These are phyloP conservation scores for Zygnema cylindricum DNA, from an alignment of 139 green algal species.

Conservation along the genomic window DNA sequence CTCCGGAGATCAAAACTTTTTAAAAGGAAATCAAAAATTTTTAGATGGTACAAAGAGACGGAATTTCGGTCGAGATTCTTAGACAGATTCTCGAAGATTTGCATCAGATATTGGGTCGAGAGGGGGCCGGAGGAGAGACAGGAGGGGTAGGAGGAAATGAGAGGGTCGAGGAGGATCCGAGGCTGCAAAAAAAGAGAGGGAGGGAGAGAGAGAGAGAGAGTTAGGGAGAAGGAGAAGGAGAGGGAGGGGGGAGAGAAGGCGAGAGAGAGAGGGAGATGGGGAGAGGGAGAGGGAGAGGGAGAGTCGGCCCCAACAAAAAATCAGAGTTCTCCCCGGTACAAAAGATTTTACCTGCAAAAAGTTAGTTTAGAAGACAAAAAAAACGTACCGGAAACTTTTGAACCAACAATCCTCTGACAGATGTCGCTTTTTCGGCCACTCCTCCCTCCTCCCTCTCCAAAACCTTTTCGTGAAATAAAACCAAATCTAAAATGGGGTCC, in stretches of 20 bases:
- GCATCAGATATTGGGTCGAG: slow-evolving; percentile 8
- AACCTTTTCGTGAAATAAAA: slow-evolving; percentile 14
- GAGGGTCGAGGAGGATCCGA: slow-evolving; percentile 75
- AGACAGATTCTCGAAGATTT: slow-evolving; percentile 64
- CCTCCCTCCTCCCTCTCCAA: slow-evolving; percentile 52
- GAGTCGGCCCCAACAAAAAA: neutral
- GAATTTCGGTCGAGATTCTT: slow-evolving; percentile 68
- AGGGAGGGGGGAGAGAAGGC: slow-evolving; percentile 10
- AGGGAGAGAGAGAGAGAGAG: neutral
- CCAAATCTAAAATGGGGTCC: slow-evolving; percentile 10
- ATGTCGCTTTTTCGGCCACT: slow-evolving; percentile 73
- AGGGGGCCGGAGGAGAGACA: slow-evolving; percentile 40
- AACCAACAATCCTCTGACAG: slow-evolving; percentile 51
- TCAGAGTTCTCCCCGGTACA: neutral
- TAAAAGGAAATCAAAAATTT: slow-evolving; percentile 79
- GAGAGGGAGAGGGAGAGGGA: slow-evolving; percentile 18
- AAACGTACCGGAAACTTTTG: slow-evolving; percentile 54
- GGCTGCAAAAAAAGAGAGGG: slow-evolving; percentile 29
- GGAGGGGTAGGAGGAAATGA: slow-evolving; percentile 66
- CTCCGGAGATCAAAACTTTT: slow-evolving; percentile 77
- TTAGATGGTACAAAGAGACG: slow-evolving; percentile 68
- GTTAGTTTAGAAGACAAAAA: neutral
- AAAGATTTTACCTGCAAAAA: slow-evolving; percentile 13
- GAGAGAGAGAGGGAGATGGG: slow-evolving; percentile 21
- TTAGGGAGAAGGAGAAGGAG: neutral